These are phyloP conservation scores for Neolentinus lepideus DNA, from an alignment of 1,284 basidiomycete genomes.

Conservation along the genomic window DNA sequence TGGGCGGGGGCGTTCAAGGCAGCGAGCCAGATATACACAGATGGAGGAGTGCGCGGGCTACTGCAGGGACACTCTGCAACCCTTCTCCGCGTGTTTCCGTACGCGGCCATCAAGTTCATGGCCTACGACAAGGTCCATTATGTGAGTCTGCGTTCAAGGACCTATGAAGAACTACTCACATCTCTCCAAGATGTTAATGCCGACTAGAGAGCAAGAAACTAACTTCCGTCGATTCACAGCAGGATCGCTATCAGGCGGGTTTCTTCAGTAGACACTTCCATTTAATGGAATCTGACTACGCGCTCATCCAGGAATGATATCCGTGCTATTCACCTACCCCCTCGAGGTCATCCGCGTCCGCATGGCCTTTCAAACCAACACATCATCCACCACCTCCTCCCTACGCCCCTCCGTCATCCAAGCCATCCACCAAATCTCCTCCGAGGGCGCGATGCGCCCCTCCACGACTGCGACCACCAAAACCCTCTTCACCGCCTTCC, in stretches of 20 bases:
- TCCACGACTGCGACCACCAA: constrained; percentile 12
- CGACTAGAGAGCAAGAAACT: constrained; percentile 74
- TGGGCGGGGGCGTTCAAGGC: constrained; percentile 87
- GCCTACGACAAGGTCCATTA: constrained; percentile 87
- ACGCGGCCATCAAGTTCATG: constrained; percentile 98
- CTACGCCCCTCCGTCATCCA: constrained; percentile 54
- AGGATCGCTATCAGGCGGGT: constrained; percentile 80
- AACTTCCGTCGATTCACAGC: constrained; percentile 81
- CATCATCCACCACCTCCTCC: constrained; percentile 21
- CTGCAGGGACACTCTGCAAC: constrained; percentile 97
- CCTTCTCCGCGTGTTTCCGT: constrained; percentile 82
- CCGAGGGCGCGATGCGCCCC: constrained; percentile 40
- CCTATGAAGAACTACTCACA: neutral
- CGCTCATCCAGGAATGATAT: constrained; percentile 63
- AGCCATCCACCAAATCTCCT: constrained; percentile 64
- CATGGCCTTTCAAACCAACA: constrained; percentile 85
- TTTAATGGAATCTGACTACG: no score
- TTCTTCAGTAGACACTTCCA: constrained; percentile 1
- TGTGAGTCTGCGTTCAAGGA: constrained; percentile 32
- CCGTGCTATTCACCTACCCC: constrained; percentile 91
- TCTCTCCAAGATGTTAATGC: constrained; percentile 63
- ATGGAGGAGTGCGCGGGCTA: constrained; percentile 73
- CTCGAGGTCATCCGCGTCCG: constrained; percentile 94
- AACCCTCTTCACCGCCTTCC: constrained; percentile 46
- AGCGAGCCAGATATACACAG: constrained; percentile 70